Percentiles rank a stretch among this genome's conserved stretches.
Evolutionary conservation across 1,284 basidiomycete species (phyloP).

Genomic region (Rhodotorula sp.): DNA sequence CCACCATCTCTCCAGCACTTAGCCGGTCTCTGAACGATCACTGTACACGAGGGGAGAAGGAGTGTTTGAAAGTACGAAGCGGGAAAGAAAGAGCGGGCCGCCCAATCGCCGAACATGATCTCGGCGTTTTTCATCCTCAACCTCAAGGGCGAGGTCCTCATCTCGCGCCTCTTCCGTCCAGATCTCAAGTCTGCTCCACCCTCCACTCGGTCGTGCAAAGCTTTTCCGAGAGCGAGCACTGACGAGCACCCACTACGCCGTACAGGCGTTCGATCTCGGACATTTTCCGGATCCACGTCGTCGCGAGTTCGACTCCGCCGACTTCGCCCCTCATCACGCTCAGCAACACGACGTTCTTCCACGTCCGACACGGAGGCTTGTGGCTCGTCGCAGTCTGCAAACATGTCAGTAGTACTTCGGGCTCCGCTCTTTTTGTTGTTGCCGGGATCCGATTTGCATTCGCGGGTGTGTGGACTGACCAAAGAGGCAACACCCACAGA

Average conservation of each 20-base stretch:
- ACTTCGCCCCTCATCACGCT: slow-evolving; percentile 96
- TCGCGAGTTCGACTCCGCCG: slow-evolving; percentile 73
- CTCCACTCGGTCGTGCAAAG: too few relatives aligned
- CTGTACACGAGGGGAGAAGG: too few relatives aligned
- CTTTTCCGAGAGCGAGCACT: not conserved
- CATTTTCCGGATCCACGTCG: slow-evolving; percentile 92
- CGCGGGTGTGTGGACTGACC: not conserved
- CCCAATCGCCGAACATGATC: slow-evolving; percentile 12
- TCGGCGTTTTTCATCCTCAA: slow-evolving; percentile 41
- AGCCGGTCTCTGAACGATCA: too few relatives aligned
- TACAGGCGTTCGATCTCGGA: slow-evolving; percentile 90
- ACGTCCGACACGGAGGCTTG: slow-evolving; percentile 61
- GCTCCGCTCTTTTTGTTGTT: not conserved
- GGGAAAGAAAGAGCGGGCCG: too few relatives aligned
- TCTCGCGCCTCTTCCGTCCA: slow-evolving; percentile 85
- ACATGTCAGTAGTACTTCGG: slow-evolving; percentile 61
- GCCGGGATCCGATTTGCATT: not conserved
- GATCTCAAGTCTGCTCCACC: too few relatives aligned
- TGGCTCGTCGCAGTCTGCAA: slow-evolving; percentile 42
- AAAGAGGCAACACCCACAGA: slow-evolving; percentile 60
- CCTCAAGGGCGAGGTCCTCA: slow-evolving; percentile 68
- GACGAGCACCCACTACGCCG: not conserved
- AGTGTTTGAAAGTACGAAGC: too few relatives aligned
- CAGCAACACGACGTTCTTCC: slow-evolving; percentile 68
- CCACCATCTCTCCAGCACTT: too few relatives aligned